Base-by-base conservation (phyloP, 371 early-diverging fungal species). In the Circinella umbellata region DNA sequence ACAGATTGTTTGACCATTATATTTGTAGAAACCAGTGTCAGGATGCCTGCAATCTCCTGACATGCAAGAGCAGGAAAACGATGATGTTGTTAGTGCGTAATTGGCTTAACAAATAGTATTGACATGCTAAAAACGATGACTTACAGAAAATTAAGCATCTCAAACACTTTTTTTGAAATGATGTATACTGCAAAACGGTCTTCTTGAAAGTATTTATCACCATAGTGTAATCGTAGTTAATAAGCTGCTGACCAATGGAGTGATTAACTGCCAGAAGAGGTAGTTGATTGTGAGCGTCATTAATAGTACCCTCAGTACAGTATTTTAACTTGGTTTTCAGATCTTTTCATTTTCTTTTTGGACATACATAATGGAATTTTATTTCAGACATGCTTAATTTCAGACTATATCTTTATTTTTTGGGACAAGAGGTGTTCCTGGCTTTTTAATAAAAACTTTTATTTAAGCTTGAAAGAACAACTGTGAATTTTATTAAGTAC, bases 201-300 rank as follows among this genome's bases (percentile, higher is more conserved):
- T 66, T 46, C 5, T 35, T 14, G 39, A 66, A 37, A 6, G 20
- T 27, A 8, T 66, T 46, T 0, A 3, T 13, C 5, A 15, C 11
- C 39, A 66, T 66, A 15, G 60, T 39, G 36, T 47, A 66, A 8
- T 11, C 6, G 1, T 66, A n/a, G 8, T 13, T 4, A 17, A 18
- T 1, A 17, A 38, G n/a, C n/a, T n/a, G 57, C 17, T 39, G 0
- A 27, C 3, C 13, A 46, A 64, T 67, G 14, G 63, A 53, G 35
- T 61, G 73, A 18, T 66, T 46, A 35, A 65, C 27, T 0, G 73
- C 68, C 1, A 69, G 64, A 0, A 73, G 20, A 20, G 73, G 69
- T 1, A 76, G 51, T 34, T 73, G 66, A 38, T 71, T 66, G 8
- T 71, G 57, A 1, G 36, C 46, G 0, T 42, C 46, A 14, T 54